Evolutionary conservation across 106 monocot species (phyloP).

Genomic region (Narthecium ossifragum): DNA sequence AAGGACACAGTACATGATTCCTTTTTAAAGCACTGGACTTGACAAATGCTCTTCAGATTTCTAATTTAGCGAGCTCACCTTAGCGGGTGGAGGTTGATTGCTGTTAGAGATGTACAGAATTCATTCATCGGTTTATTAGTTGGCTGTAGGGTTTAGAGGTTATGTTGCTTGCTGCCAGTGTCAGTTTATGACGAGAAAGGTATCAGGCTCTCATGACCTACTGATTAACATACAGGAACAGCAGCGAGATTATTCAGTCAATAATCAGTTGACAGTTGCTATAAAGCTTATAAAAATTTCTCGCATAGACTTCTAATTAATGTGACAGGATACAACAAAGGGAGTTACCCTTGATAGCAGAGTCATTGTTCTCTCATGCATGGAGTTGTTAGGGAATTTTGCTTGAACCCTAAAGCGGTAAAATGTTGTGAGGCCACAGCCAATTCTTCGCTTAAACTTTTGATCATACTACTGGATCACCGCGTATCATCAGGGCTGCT

Average conservation of each 20-base stretch:
- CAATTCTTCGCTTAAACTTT: too few species aligned
- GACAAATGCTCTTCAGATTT: background rate
- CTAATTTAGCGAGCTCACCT: background rate
- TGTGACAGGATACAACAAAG: background rate
- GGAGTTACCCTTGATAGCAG: background rate
- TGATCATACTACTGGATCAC: too few species aligned
- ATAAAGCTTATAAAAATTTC: too few species aligned
- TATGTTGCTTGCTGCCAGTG: background rate
- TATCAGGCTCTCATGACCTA: background rate
- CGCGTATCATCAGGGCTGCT: too few species aligned
- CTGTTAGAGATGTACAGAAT: constrained; percentile 7
- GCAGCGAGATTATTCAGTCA: too few species aligned
- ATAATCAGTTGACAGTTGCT: too few species aligned
- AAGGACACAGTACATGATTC: background rate
- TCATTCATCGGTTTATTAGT: constrained; percentile 9
- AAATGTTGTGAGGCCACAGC: too few species aligned
- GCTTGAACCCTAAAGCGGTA: background rate
- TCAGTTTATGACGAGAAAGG: background rate
- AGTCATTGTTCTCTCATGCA: background rate
- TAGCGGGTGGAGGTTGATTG: background rate
- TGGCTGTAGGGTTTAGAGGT: constrained; percentile 4
- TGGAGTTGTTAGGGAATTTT: background rate
- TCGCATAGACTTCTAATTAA: background rate
- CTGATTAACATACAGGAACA: background rate
- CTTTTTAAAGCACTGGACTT: background rate